These are phyloP conservation scores for Aspergillus sp. DNA, from an alignment of 2,329 filamentous ascomycete genomes.

Conservation along the genomic window DNA sequence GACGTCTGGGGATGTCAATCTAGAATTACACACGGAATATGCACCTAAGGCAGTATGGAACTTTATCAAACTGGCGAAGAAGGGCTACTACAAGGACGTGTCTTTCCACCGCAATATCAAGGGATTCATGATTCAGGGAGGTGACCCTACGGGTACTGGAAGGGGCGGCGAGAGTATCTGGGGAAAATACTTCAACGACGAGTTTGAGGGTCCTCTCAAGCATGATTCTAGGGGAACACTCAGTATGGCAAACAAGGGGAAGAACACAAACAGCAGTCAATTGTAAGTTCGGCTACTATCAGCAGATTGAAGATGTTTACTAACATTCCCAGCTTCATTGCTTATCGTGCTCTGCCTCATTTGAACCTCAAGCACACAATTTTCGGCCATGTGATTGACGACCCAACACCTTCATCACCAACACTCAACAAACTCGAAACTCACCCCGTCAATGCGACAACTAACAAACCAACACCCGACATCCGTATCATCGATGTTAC, in stretches of 20 bases:
- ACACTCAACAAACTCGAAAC: conserved; percentile 72
- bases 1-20: conserved; percentile 76
- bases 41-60: conserved; percentile 97
- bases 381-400: conserved; percentile 82
- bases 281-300: conserved; percentile 50
- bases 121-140: conserved; percentile 97
- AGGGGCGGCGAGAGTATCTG: conserved; percentile 87
- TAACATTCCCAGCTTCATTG: conserved; percentile 66
- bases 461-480: conserved; percentile 72
- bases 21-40: conserved; percentile 87
- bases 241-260: conserved; percentile 98
- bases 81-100: conserved; percentile 83
- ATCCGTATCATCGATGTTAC: conserved; percentile 80
- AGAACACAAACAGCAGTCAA: conserved; percentile 94
- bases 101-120: conserved; percentile 91
- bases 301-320: background rate
- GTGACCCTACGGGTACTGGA: conserved; percentile 89
- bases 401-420: conserved; percentile 44
- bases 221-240: conserved; percentile 78
- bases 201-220: conserved; percentile 85
- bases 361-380: conserved; percentile 97
- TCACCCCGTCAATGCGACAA: conserved; percentile 69
- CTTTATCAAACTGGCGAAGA: conserved; percentile 82
- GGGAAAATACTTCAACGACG: conserved; percentile 92
- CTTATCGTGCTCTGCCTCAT: conserved; percentile 80